phyloP scores from a whole-genome alignment of 768 basidiomycete species.

The Termitomyces heimii region DNA sequence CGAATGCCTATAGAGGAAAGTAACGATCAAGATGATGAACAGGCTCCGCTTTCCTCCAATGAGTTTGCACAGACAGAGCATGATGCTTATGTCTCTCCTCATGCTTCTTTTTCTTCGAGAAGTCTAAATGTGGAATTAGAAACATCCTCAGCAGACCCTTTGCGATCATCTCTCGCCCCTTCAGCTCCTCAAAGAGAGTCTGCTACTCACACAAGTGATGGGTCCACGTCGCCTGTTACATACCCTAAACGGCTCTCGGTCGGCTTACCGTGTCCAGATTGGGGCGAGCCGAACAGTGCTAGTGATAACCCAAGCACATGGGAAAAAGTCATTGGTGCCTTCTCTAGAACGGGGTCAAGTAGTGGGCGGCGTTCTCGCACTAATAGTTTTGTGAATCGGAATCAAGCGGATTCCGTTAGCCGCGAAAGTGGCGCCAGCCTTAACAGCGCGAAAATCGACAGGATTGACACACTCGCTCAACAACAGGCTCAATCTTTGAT shows the following conservation, averaged over 20 bases:
- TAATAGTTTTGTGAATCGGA: constrained; percentile 66
- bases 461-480: constrained; percentile 32
- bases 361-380: constrained; percentile 73
- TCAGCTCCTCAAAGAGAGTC: constrained; percentile 38
- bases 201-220: constrained; percentile 34
- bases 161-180: constrained; percentile 41
- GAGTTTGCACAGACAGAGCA: constrained; percentile 34
- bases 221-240: constrained; percentile 45
- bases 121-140: constrained; percentile 61
- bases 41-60: constrained; percentile 44
- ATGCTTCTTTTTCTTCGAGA: constrained; percentile 53
- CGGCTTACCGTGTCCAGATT: constrained; percentile 51
- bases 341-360: constrained; percentile 60
- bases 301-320: constrained; percentile 54
- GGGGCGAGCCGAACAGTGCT: constrained; percentile 54
- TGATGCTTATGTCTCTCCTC: constrained; percentile 43
- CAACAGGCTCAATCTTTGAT: constrained; percentile 41
- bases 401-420: constrained; percentile 68
- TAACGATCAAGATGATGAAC: constrained; percentile 40
- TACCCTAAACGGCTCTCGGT: constrained; percentile 60
- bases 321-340: constrained; percentile 67
- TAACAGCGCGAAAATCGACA: constrained; percentile 56
- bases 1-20: constrained; percentile 57
- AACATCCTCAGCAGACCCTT: constrained; percentile 43
- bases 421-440: constrained; percentile 74